These are phyloP conservation scores for Prunus dulcis DNA, from an alignment of 306 rosid genomes.

Conservation along the genomic window DNA sequence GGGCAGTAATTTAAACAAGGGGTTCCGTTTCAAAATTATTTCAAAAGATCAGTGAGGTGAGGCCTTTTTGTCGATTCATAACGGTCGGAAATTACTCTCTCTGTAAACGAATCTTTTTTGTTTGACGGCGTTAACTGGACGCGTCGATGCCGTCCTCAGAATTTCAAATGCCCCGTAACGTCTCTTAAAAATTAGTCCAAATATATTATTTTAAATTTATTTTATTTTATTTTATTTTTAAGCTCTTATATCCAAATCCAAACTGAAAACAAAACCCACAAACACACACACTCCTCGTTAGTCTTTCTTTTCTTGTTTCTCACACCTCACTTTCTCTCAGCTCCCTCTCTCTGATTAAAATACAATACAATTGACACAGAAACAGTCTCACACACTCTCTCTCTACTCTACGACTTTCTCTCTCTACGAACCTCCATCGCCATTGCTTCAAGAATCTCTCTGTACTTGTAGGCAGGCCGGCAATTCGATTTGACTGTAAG, in stretches of 20 bases:
- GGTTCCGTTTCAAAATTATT: slow-evolving; percentile 33
- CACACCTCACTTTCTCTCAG: slow-evolving; percentile 17
- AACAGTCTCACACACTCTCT: slow-evolving; percentile 16
- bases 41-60: slow-evolving; percentile 7
- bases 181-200: slow-evolving; percentile 8
- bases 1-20: slow-evolving; percentile 15
- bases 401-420: slow-evolving; percentile 15
- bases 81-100: slow-evolving; percentile 57
- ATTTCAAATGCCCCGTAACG: slow-evolving; percentile 45
- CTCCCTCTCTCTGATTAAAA: slow-evolving; percentile 12
- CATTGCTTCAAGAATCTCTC: slow-evolving; percentile 24
- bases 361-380: background rate
- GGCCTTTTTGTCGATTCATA: slow-evolving; percentile 41
- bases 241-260: slow-evolving; percentile 24
- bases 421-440: slow-evolving; percentile 17
- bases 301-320: slow-evolving; percentile 23
- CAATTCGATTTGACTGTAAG: slow-evolving; percentile 34
- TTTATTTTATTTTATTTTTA: background rate
- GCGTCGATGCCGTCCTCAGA: slow-evolving; percentile 31
- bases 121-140: slow-evolving; percentile 44
- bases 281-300: background rate
- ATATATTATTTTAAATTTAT: background rate
- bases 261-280: background rate
- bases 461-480: slow-evolving; percentile 35
- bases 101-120: slow-evolving; percentile 24